Percentiles rank a stretch among this genome's conserved stretches.
These are phyloP conservation scores for Aspergillus homomorphus DNA, from an alignment of 495 filamentous ascomycete species.

Conservation along the genomic window DNA sequence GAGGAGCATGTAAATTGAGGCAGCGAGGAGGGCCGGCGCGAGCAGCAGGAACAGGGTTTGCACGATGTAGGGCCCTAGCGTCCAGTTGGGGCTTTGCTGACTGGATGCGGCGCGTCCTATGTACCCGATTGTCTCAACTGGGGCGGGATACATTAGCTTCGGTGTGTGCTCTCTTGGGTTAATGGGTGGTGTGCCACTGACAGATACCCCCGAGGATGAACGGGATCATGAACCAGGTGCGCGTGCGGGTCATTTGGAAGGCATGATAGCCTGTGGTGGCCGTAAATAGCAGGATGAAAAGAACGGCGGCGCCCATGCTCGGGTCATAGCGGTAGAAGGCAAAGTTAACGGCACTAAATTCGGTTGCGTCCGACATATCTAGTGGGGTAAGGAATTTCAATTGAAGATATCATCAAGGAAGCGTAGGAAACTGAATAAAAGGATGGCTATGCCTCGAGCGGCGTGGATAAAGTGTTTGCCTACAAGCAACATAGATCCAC, in stretches of 20 bases:
- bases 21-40: constrained; percentile 9
- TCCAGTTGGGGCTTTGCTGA: constrained; percentile 22
- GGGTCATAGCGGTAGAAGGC: constrained; percentile 31
- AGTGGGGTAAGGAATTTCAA: too few relatives aligned
- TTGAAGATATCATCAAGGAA: too few relatives aligned
- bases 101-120: constrained; percentile 17
- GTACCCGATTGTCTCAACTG: constrained; percentile 27
- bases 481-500: too few relatives aligned
- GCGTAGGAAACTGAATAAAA: too few relatives aligned
- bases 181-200: constrained; percentile 7
- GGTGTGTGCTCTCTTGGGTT: neutral
- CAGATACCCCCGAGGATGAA: constrained; percentile 25
- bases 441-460: too few relatives aligned
- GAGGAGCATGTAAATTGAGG: constrained; percentile 13
- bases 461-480: too few relatives aligned
- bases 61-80: constrained; percentile 17
- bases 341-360: constrained; percentile 1
- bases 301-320: constrained; percentile 41
- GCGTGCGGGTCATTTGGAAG: constrained; percentile 13
- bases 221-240: constrained; percentile 7
- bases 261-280: constrained; percentile 39
- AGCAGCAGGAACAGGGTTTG: constrained; percentile 15
- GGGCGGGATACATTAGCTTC: neutral
- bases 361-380: too few relatives aligned
- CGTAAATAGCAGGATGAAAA: constrained; percentile 50